Conservation (phyloP, 1,284 basidiomycete genomes). For the Cutaneotrichosporon arboriforme region DNA sequence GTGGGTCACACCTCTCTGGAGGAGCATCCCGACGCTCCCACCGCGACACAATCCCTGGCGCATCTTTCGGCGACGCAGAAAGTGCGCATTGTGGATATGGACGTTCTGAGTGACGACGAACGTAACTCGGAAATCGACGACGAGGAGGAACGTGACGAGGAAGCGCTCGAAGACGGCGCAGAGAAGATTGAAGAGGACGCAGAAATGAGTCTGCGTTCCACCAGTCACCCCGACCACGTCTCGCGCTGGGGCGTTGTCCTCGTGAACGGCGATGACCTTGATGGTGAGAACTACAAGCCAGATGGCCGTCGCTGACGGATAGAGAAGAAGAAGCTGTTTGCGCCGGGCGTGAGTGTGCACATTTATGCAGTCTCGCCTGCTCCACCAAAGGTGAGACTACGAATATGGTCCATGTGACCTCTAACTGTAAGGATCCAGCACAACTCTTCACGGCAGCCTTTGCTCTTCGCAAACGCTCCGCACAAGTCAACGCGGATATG, state of each 20-base stretch:
- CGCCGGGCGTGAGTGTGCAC: conserved; percentile 28
- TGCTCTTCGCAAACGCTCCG: conserved; percentile 20
- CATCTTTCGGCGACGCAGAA: conserved; percentile 27
- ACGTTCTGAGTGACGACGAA: conserved; percentile 38
- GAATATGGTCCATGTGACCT: too few species aligned
- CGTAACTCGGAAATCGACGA: conserved; percentile 33
- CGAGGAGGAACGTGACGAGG: conserved; percentile 18
- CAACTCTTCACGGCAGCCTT: conserved; percentile 29
- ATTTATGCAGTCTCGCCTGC: conserved; percentile 36
- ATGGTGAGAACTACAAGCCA: conserved; percentile 25
- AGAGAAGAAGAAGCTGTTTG: conserved; percentile 41
- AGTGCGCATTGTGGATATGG: conserved; percentile 43
- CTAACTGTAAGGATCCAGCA: conserved; percentile 33
- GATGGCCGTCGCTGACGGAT: not conserved
- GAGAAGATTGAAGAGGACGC: conserved; percentile 14
- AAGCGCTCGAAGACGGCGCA: conserved; percentile 14
- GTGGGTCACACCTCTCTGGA: conserved; percentile 22
- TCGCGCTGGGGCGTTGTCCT: conserved; percentile 38
- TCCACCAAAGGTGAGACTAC: conserved; percentile 14
- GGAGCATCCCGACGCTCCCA: conserved; percentile 2
- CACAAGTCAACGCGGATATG: conserved; percentile 22
- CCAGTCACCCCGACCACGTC: conserved; percentile 19
- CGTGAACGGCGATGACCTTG: conserved; percentile 26
- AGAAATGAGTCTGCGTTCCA: not conserved
- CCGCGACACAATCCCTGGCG: conserved; percentile 26